Evolutionary conservation across 495 filamentous ascomycete genomes (phyloP), one percentile per base, ranked within the genome.

Genomic region (Pseudomonodictys pantanalensis): DNA sequence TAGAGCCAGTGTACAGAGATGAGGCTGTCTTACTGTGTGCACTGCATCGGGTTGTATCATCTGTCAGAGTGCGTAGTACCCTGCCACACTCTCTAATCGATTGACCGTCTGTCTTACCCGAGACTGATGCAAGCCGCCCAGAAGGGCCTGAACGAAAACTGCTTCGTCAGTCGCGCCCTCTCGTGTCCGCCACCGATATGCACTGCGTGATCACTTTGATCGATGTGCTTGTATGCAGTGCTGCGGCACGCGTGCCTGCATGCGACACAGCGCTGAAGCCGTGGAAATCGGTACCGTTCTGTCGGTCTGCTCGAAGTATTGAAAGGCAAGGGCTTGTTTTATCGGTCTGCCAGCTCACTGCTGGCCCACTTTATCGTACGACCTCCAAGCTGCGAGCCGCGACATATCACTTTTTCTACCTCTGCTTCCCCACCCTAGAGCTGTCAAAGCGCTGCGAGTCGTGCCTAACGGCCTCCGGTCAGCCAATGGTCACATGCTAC

Each of bases 61-160:
- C 56, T 59, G 56, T 59, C 56, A 52, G 48, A 51, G 41, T 46
- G 29, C 15, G 41, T 45, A 4, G 38, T 26, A 56, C 52, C 20
- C 32, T 22, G 29, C 49, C 24, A 39, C 29, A 29, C 26, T 23
- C n/a, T 38, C 41, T 28, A 45, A 28, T 23, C 18, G 23, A 41
- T 26, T 23, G 52, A 23, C 23, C 52, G 26, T 30, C n/a, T 52
- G 52, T 56, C 9, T 41, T 20, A 43, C 52, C 29, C 28, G 22
- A 8, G 24, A 2, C 15, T 10, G 10, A 42, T 58, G 56, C 56
- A 58, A n/a, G 45, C 17, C 35, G 56, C 56, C 56, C 7, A 45
- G 48, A 52, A 15, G 24, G 42, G 38, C 25, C 24, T 12, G 7
- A 18, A 56, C 52, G 52, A 56, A 30, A 46, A 56, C 41, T 45